These are phyloP conservation scores for Polygonum aviculare DNA, from an alignment of 148 eudicot genomes.

Conservation along the genomic window DNA sequence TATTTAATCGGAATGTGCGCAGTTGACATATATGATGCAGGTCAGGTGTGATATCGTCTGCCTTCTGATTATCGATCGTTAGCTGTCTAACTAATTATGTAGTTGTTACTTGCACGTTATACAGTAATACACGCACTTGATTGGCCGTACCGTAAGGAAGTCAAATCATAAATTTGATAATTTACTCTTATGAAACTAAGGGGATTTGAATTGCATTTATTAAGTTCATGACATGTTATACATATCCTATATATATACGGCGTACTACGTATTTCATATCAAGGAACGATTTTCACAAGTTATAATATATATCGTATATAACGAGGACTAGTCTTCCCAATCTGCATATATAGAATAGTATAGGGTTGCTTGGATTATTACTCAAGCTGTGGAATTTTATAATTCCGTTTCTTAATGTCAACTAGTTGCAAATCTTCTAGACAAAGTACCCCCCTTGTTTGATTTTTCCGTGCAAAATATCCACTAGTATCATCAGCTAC, in stretches of 20 bases:
- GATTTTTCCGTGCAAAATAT: too few relatives aligned
- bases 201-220: not conserved
- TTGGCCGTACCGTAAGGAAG: not conserved
- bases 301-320: not conserved
- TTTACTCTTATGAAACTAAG: not conserved
- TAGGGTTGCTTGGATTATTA: not conserved
- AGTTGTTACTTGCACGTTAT: not conserved
- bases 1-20: not conserved
- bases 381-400: not conserved
- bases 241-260: too few relatives aligned
- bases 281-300: too few relatives aligned
- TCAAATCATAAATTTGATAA: not conserved
- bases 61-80: not conserved
- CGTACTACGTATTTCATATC: too few relatives aligned
- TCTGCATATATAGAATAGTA: not conserved
- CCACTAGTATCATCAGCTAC: too few relatives aligned
- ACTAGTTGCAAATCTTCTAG: too few relatives aligned
- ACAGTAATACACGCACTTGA: not conserved
- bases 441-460: too few relatives aligned
- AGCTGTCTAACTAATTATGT: not conserved
- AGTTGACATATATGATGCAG: not conserved
- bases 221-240: too few relatives aligned
- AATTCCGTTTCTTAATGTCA: too few relatives aligned
- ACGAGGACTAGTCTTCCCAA: not conserved
- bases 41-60: not conserved